Base-by-base conservation (phyloP, 1,284 basidiomycete species). In the Ceratobasidium sp. region DNA sequence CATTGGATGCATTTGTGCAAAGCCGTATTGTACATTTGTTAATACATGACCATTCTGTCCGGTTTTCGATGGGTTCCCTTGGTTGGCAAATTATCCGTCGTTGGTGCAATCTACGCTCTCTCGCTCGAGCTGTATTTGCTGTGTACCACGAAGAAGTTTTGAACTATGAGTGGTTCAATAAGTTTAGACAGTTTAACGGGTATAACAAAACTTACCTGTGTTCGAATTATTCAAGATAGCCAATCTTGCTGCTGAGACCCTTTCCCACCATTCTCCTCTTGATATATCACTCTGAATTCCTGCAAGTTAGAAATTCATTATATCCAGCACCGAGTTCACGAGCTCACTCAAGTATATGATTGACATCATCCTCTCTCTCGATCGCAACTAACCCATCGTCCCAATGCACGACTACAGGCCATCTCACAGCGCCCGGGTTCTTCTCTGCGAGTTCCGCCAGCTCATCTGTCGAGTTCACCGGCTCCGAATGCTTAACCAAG, bases 371-470 rank as follows among this genome's bases (percentile, higher is more conserved):
- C 38, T 78, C 79, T 48, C 46, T 59, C 54, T 66, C 78, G 50
- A 73, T 77, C 28, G 76, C 78, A 15, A 77, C 68, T 7, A 69
- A n/a, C 76, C 68, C 76, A 66, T 68, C 56, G 38, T 77, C 66
- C 65, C 68, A 77, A 52, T 78, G 59, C 1, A 57, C 69, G 0
- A 80, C 77, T 12, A 77, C 78, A 26, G 70, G 67, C 56, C 62
- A 73, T 67, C 80, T 71, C 10, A 79, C 68, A 4, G 78, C 50
- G 1, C 15, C 38, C 42, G 50, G 61, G 20, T 54, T 66, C 33
- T 20, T 54, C 13, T 15, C 6, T 10, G 73, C 73, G 38, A 75
- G 57, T 26, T 50, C 48, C 46, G 73, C 23, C 33, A 75, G 42
- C 23, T 75, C 73, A 12, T 65, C 50, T 10, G 62, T 46, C 20